phyloP scores from a whole-genome alignment of 2,329 filamentous ascomycete genomes.

The Bipolaris gigantea region DNA sequence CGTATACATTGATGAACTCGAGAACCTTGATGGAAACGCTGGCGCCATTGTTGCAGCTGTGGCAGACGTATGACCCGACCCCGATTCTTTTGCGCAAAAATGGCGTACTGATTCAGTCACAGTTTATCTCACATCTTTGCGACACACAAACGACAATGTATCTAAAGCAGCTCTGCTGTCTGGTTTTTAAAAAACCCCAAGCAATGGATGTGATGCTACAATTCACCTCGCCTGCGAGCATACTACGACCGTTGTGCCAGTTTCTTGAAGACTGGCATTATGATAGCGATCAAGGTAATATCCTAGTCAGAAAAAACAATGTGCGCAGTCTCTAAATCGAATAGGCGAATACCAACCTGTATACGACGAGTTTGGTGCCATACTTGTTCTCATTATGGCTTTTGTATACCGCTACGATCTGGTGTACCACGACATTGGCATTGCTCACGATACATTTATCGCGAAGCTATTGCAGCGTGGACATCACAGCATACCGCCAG shows the following conservation, averaged over 20 bases:
- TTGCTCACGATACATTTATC: conserved; percentile 67
- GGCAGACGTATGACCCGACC: conserved; percentile 42
- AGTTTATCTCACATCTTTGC: conserved; percentile 71
- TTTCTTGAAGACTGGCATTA: conserved; percentile 79
- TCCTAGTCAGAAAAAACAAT: neutral
- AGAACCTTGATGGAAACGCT: conserved; percentile 89
- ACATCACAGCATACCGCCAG: conserved; percentile 58
- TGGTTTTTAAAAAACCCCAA: conserved; percentile 71
- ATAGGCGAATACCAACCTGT: conserved; percentile 77
- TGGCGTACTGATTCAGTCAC: conserved; percentile 6
- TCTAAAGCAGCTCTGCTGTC: conserved; percentile 72
- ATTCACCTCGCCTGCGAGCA: conserved; percentile 69
- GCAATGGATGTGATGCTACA: conserved; percentile 75
- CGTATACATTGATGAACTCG: conserved; percentile 76
- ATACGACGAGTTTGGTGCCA: conserved; percentile 82
- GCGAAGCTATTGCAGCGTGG: conserved; percentile 65
- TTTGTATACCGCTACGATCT: conserved; percentile 77
- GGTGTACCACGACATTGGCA: conserved; percentile 64
- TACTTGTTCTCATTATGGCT: conserved; percentile 72
- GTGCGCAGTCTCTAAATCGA: conserved; percentile 15
- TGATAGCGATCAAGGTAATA: conserved; percentile 71
- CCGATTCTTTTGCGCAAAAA: neutral
- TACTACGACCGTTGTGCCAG: conserved; percentile 73
- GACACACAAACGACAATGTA: conserved; percentile 76
- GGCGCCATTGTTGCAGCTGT: conserved; percentile 78